Percentiles rank a stretch among this genome's conserved stretches.
Evolutionary conservation across 768 basidiomycete genomes (phyloP).

Genomic region (Boletus subparvulus): DNA sequence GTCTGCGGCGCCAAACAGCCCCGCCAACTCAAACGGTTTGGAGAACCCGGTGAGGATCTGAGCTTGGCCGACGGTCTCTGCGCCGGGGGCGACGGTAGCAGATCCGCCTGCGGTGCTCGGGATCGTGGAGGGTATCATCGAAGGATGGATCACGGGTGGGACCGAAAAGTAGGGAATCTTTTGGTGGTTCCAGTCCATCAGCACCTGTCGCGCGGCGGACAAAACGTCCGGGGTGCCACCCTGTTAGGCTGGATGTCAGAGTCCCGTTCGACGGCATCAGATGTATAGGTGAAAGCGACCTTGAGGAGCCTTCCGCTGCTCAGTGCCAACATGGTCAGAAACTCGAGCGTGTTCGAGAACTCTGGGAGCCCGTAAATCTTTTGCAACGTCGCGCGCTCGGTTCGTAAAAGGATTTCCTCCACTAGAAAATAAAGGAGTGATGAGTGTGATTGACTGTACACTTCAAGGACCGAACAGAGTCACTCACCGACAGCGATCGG

Average conservation of each 20-base stretch:
- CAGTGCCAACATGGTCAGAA: conserved; percentile 87
- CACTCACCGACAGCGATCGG: conserved; percentile 81
- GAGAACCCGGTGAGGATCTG: conserved; percentile 71
- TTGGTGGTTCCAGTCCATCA: conserved; percentile 94
- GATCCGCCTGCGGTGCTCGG: conserved; percentile 36
- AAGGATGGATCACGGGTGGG: conserved; percentile 79
- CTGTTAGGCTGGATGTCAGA: conserved; percentile 34
- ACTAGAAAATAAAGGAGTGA: conserved; percentile 45
- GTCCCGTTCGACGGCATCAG: background rate
- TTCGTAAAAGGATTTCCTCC: conserved; percentile 80
- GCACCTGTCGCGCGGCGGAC: conserved; percentile 74
- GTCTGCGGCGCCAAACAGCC: conserved; percentile 78
- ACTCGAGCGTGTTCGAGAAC: conserved; percentile 71
- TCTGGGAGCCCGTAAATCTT: conserved; percentile 85
- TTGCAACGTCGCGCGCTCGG: conserved; percentile 66
- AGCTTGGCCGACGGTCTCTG: conserved; percentile 77
- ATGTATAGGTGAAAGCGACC: conserved; percentile 36
- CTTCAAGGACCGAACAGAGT: background rate
- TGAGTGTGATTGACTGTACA: background rate
- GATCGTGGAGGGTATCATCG: conserved; percentile 56
- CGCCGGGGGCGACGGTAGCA: conserved; percentile 58
- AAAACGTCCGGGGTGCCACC: conserved; percentile 91
- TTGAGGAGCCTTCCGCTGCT: conserved; percentile 82
- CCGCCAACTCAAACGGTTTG: conserved; percentile 79
- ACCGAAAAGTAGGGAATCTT: conserved; percentile 88